Conservation (phyloP, 78 protist species). For the Paratrimastix pyriformis region DNA sequence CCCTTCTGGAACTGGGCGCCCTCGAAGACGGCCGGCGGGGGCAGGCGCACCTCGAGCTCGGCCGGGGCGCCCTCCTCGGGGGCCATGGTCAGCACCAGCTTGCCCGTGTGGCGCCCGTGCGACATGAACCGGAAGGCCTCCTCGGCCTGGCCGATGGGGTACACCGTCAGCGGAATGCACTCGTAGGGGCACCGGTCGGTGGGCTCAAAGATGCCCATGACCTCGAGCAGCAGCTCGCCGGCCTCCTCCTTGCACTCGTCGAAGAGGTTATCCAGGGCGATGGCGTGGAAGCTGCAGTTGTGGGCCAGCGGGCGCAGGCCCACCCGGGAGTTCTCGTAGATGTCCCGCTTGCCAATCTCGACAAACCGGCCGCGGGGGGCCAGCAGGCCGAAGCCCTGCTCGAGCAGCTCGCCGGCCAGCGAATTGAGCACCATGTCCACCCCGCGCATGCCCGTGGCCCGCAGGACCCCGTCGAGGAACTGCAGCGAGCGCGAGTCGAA, state of each 20-base stretch:
- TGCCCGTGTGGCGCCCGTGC: neutral
- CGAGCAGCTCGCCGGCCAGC: conserved; percentile 12
- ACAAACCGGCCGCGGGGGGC: conserved; percentile 19
- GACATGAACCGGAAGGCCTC: conserved; percentile 3
- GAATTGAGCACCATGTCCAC: conserved; percentile 20
- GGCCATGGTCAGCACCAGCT: conserved; percentile 9
- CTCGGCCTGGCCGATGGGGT: neutral
- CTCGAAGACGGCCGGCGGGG: neutral
- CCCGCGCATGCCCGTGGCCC: neutral
- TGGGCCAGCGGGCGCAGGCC: neutral
- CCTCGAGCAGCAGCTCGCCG: neutral
- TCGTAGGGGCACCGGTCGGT: neutral
- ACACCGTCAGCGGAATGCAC: neutral
- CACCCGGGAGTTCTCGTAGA: neutral
- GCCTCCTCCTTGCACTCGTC: neutral
- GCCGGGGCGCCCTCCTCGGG: neutral
- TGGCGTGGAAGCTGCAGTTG: neutral
- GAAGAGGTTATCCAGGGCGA: neutral
- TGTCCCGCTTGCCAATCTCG: conserved; percentile 21
- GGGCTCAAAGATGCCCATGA: neutral
- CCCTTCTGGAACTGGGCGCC: neutral
- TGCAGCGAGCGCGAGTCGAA: conserved; percentile 27
- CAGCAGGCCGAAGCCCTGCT: conserved; percentile 9
- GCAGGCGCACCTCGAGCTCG: conserved; percentile 1
- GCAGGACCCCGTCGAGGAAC: neutral